Percentiles rank a stretch among this genome's conserved stretches.
Evolutionary conservation across 2,329 filamentous ascomycete genomes (phyloP).

Genomic region (Colletotrichum paranaense): DNA sequence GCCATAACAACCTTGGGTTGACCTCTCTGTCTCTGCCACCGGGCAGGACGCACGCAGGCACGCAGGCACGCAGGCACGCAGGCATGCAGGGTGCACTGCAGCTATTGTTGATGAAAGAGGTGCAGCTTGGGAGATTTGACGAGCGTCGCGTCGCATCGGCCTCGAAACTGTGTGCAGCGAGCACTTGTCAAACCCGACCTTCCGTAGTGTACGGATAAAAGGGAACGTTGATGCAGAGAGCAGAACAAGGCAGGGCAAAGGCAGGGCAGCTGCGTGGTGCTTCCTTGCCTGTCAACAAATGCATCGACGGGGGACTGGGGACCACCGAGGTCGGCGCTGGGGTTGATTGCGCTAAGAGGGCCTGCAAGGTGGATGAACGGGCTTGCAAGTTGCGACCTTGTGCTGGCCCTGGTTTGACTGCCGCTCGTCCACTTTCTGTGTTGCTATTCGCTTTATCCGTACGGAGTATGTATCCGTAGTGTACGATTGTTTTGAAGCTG

Average conservation of each 20-base stretch:
- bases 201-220: too few relatives aligned
- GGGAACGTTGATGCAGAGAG: conserved; percentile 1
- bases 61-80: not conserved
- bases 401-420: conserved; percentile 8
- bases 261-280: not conserved
- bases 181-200: not conserved
- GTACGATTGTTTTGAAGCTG: not conserved
- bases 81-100: conserved; percentile 18
- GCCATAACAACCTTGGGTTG: not conserved
- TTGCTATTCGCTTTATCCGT: not conserved
- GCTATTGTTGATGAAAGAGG: conserved; percentile 10
- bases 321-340: conserved; percentile 32
- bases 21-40: not conserved
- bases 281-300: conserved; percentile 14
- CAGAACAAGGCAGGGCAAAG: conserved; percentile 1
- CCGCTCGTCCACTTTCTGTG: not conserved
- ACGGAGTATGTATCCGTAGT: not conserved
- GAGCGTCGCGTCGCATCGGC: conserved; percentile 12
- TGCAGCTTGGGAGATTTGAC: conserved; percentile 8
- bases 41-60: conserved; percentile 5
- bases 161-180: not conserved
- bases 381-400: not conserved
- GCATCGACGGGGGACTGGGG: conserved; percentile 12
- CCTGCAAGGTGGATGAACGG: conserved; percentile 20
- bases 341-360: not conserved